phyloP scores from a whole-genome alignment of 2,329 filamentous ascomycete species.

The Fusarium hostae region DNA sequence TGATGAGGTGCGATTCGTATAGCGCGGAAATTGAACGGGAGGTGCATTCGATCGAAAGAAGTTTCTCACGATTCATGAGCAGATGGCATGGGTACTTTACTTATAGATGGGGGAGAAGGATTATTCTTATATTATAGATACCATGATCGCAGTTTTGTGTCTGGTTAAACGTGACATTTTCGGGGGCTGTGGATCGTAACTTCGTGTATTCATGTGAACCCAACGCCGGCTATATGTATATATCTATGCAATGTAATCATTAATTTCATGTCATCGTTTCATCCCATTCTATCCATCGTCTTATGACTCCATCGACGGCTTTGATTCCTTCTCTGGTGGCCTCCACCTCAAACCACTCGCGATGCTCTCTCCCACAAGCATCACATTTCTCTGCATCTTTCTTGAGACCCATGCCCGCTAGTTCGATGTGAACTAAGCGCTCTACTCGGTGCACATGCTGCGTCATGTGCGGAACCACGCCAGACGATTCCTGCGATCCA shows the following conservation, averaged over 20 bases:
- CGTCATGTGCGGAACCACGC: conserved; percentile 70
- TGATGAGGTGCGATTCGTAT: conserved; percentile 75
- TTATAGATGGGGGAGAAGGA: conserved; percentile 29
- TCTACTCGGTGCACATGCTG: conserved; percentile 90
- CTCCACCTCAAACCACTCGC: conserved; percentile 95
- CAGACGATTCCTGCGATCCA: conserved; percentile 49
- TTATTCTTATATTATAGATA: conserved; percentile 21
- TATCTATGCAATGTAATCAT: conserved; percentile 22
- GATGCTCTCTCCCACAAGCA: conserved; percentile 84
- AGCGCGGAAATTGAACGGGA: not conserved
- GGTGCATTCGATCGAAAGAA: conserved; percentile 18
- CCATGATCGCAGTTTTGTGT: conserved; percentile 20
- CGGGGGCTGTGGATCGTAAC: conserved; percentile 7
- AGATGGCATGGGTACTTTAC: conserved; percentile 30
- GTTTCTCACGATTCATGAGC: conserved; percentile 43
- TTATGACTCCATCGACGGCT: conserved; percentile 74
- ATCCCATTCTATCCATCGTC: conserved; percentile 88
- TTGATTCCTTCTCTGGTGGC: conserved; percentile 77
- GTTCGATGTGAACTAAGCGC: conserved; percentile 88
- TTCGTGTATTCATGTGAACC: conserved; percentile 29
- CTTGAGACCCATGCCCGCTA: conserved; percentile 70
- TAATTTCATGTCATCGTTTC: conserved; percentile 55
- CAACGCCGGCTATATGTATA: conserved; percentile 21
- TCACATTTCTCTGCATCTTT: conserved; percentile 70
- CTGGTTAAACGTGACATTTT: conserved; percentile 19